These are phyloP conservation scores for Vitis rotundifolia DNA, from an alignment of 164 flowering plant genomes.

Conservation along the genomic window DNA sequence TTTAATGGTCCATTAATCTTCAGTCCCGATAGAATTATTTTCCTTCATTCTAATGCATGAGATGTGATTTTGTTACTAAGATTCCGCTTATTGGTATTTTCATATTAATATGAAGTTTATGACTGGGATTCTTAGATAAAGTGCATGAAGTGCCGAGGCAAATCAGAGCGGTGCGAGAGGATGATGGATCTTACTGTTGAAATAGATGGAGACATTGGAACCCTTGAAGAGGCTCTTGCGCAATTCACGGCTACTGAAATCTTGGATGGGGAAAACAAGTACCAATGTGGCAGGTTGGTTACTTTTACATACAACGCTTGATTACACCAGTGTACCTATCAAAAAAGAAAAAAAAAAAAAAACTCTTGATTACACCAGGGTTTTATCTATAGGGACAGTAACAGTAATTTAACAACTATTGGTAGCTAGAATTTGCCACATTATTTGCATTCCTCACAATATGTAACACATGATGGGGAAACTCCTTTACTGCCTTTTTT, in stretches of 20 bases:
- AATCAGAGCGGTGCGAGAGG: conserved; percentile 45
- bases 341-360: too few species aligned
- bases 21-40: neutral
- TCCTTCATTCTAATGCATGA: neutral
- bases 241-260: conserved; percentile 47
- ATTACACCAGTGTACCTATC: too few species aligned
- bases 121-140: conserved; percentile 33
- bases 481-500: too few species aligned
- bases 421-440: too few species aligned
- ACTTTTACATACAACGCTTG: neutral
- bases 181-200: conserved; percentile 69
- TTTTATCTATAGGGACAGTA: too few species aligned
- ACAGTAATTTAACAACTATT: too few species aligned
- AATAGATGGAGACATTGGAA: conserved; percentile 50
- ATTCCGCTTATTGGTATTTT: conserved; percentile 4
- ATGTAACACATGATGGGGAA: too few species aligned
- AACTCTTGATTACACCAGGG: too few species aligned
- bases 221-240: conserved; percentile 51
- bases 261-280: conserved; percentile 49
- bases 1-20: conserved; percentile 5
- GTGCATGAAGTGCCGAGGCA: conserved; percentile 49
- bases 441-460: too few species aligned
- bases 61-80: neutral
- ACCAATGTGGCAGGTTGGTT: conserved; percentile 46
- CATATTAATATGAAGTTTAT: conserved; percentile 2